A percentile compares a stretch with the other conserved stretches of the same genome.
phyloP scores from a whole-genome alignment of 306 rosid genomes.

The Parietaria judaica region DNA sequence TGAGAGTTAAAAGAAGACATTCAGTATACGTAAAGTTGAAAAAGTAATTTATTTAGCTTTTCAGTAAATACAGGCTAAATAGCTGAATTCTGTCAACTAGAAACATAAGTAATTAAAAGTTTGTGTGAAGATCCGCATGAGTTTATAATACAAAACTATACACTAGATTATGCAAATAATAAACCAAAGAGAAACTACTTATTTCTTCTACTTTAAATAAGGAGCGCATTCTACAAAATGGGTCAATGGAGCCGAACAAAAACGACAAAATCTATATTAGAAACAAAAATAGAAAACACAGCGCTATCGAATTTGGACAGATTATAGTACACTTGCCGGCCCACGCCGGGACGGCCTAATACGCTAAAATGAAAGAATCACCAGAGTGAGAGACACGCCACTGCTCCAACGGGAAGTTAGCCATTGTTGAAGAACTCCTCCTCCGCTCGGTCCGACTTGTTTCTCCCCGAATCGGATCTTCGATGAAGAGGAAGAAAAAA shows the following conservation, averaged over 20 bases:
- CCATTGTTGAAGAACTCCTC: slow-evolving; percentile 31
- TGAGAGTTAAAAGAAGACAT: too few relatives aligned
- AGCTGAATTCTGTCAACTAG: too few relatives aligned
- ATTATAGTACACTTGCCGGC: slow-evolving; percentile 50
- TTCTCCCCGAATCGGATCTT: slow-evolving; percentile 11
- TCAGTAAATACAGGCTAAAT: too few relatives aligned
- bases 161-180: not conserved
- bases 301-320: slow-evolving; percentile 31
- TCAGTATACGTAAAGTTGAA: too few relatives aligned
- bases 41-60: too few relatives aligned
- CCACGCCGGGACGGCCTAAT: slow-evolving; percentile 11
- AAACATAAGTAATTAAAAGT: too few relatives aligned
- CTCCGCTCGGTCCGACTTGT: slow-evolving; percentile 15
- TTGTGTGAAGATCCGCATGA: too few relatives aligned
- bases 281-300: slow-evolving; percentile 15
- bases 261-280: not conserved
- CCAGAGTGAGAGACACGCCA: slow-evolving; percentile 25
- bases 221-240: slow-evolving; percentile 37
- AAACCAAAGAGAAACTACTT: slow-evolving; percentile 19
- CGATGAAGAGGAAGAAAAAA: slow-evolving; percentile 13
- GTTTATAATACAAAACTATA: not conserved
- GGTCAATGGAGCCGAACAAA: slow-evolving; percentile 16
- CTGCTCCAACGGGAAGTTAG: slow-evolving; percentile 28
- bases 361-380: slow-evolving; percentile 51
- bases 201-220: slow-evolving; percentile 33